Percentiles rank a stretch among this genome's conserved stretches.
Evolutionary conservation across 257 asterid species (phyloP).

Genomic region (Salvia hispanica): DNA sequence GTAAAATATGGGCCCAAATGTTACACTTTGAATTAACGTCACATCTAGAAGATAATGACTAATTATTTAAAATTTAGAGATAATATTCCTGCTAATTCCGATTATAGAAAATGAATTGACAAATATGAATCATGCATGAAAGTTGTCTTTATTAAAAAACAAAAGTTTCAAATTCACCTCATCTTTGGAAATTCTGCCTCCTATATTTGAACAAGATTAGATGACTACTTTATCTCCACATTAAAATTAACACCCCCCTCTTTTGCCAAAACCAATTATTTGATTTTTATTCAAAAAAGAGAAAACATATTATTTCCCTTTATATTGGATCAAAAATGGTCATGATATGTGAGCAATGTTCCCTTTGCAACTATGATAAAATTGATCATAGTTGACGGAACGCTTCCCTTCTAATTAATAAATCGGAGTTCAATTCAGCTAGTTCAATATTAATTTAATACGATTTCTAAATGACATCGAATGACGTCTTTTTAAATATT

Average conservation of each 20-base stretch:
- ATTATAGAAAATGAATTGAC: background rate
- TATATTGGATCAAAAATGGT: background rate
- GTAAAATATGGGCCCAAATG: background rate
- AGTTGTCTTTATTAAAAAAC: background rate
- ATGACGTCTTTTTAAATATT: no score
- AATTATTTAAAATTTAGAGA: background rate
- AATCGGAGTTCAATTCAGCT: no score
- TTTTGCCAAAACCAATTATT: background rate
- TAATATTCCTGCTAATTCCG: background rate
- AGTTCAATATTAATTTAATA: no score
- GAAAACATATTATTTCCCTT: background rate
- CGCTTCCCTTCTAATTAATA: no score
- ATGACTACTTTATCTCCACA: slow-evolving; percentile 18
- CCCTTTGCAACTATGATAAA: no score
- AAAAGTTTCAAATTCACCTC: slow-evolving; percentile 10
- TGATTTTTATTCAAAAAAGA: background rate
- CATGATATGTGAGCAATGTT: no score
- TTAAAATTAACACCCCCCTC: background rate
- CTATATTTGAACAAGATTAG: slow-evolving; percentile 28
- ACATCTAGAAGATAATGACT: slow-evolving; percentile 8
- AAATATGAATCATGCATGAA: slow-evolving; percentile 17
- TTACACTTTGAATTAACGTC: background rate
- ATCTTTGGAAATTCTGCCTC: slow-evolving; percentile 33
- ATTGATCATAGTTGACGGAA: no score
- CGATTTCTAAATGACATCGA: no score